Base-by-base conservation (phyloP, 345 rosid genomes). In the Eucalyptus urophylla region DNA sequence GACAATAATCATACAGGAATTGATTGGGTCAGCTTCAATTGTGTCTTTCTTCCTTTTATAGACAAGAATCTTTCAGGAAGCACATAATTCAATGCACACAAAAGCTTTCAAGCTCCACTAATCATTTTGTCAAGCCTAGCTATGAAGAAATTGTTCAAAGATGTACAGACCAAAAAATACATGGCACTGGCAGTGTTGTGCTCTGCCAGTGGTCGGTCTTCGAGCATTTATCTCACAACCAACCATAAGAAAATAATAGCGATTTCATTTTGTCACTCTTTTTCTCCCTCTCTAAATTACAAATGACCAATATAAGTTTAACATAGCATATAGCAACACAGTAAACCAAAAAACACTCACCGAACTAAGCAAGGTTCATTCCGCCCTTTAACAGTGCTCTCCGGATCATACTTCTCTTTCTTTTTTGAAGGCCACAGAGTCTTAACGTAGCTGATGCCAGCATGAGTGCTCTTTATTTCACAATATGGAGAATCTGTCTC, bases 401-500 rank as follows among this genome's bases (percentile, higher is more conserved):
- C 96, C 31, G 88, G 96, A 88, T 96, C 98, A 93, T 97, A 94
- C 92, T 96, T 95, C 93, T 97, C 99, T 90, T 97, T 98, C 93
- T 98, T 97, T 94, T 95, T 98, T 44, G 97, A 98, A 92, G 97
- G 95, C 99, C 97, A 95, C 33, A 81, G 60, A 53, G 97, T 94
- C 88, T 95, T 95, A 33, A 98, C 95, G 44, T 94, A 94, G 45
- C 87, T 91, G 49, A 95, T 93, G 50, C 99, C 97, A 14, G 99
- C 98, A 86, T 97, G 97, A 80, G 99, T 95, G 92, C 91, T 98
- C 89, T 93, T 98, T 50, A 98, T 95, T 49, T 98, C 99, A 87
- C 99, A 98, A 86, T 98, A 97, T n/a, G 99, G 99, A 89, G 99
- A 97, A 92, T 98, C 99, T 11, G 99, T 98, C 92, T 98, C 99